Base-by-base conservation (phyloP, 345 rosid genomes). In the Geranium brycei region DNA sequence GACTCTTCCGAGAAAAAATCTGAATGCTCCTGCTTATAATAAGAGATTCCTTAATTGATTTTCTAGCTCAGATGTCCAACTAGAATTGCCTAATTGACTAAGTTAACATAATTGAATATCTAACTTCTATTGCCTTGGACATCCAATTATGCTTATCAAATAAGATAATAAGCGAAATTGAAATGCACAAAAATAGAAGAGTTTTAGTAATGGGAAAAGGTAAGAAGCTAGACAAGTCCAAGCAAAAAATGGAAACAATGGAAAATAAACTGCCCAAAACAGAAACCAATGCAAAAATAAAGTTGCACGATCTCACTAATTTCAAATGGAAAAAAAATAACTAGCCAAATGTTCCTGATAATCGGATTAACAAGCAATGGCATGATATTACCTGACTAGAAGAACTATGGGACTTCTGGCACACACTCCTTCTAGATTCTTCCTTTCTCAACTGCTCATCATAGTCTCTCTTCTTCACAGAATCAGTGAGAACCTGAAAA, bases 391-490 rank as follows among this genome's bases (percentile, higher is more conserved):
- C 98, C 95, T 81, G 87, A 65, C 63, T 67, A 16, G 95, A 78
- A 71, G 83, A 65, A 63, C 77, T 59, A 67, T 73, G 77, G 5
- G 89, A 73, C 69, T 69, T 78, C 75, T 82, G 82, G 65, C 97
- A 86, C 23, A 91, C 99, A 69, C 85, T 86, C 74, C 76, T 84
- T 75, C 71, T 78, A 15, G 77, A 80, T 72, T 93, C 99, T 76
- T 88, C 95, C 73, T 85, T 93, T 63, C 81, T 79, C 77, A 93
- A 68, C 66, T 83, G 87, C 74, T 93, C 99, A 79, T 93, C 97
- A 67, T 93, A 93, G 72, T 90, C 97, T 77, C 84, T 79, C 87
- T 84, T 90, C 79, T 90, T 90, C 38, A 77, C 72, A 32, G 77
- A 79, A 79, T 93, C 99, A 62, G 97, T 87, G 68, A 93, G 97